Percentiles rank a stretch among this genome's conserved stretches.
phyloP scores from a whole-genome alignment of 495 filamentous ascomycete genomes.

The Cercophora samala region DNA sequence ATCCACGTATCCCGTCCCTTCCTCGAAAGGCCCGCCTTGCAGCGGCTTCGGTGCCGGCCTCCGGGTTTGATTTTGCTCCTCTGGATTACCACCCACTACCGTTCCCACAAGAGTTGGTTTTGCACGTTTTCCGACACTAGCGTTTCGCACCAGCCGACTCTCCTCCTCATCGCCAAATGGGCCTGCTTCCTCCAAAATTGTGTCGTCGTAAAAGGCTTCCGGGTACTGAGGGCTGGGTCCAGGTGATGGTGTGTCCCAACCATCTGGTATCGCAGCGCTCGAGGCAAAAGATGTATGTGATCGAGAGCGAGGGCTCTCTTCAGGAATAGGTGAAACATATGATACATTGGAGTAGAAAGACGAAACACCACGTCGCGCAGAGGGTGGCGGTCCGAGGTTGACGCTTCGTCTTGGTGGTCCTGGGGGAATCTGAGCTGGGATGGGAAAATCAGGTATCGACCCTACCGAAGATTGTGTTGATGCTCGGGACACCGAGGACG shows the following conservation, averaged over 20 bases:
- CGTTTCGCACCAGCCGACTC: constrained; percentile 67
- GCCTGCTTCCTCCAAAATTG: constrained; percentile 46
- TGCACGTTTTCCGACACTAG: constrained; percentile 70
- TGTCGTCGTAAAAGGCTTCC: constrained; percentile 47
- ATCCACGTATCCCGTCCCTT: constrained; percentile 45
- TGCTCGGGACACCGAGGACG: constrained; percentile 41
- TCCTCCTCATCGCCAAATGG: constrained; percentile 56
- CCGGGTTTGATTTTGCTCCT: constrained; percentile 24
- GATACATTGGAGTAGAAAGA: constrained; percentile 73
- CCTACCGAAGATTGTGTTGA: constrained; percentile 56
- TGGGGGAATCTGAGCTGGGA: constrained; percentile 42
- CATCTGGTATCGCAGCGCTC: constrained; percentile 72
- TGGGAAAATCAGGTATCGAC: constrained; percentile 60
- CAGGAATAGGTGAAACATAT: constrained; percentile 83
- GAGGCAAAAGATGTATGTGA: constrained; percentile 74
- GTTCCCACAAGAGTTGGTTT: constrained; percentile 70
- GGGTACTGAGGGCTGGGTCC: constrained; percentile 43
- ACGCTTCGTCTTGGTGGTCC: constrained; percentile 51
- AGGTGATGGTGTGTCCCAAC: constrained; percentile 53
- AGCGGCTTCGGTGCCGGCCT: constrained; percentile 37
- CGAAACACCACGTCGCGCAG: constrained; percentile 63
- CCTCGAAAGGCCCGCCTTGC: constrained; percentile 35
- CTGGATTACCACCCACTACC: constrained; percentile 19
- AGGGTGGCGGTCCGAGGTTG: constrained; percentile 62
- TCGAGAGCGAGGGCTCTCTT: constrained; percentile 64